A percentile compares a stretch with the other conserved stretches of the same genome.
These are phyloP conservation scores for Myriosclerotinia scirpicola DNA, from an alignment of 2,329 filamentous ascomycete species.

Conservation along the genomic window DNA sequence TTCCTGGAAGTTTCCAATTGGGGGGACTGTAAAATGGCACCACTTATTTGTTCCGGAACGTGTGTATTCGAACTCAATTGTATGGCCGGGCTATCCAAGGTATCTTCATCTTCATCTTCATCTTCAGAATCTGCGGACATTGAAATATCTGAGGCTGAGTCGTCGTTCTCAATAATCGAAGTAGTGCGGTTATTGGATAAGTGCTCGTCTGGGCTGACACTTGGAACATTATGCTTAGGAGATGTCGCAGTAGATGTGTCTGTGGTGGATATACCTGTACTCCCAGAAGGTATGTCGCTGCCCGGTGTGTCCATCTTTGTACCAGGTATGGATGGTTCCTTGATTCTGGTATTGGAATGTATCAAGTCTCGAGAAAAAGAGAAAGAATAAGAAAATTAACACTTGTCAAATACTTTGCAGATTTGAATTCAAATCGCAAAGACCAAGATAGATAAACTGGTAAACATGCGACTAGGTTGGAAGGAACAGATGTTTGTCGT, in stretches of 20 bases:
- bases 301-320: constrained; percentile 34
- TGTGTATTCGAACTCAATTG: constrained; percentile 22
- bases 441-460: constrained; percentile 29
- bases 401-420: constrained; percentile 33
- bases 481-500: constrained; percentile 16
- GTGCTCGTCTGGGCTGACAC: constrained; percentile 22
- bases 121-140: constrained; percentile 43
- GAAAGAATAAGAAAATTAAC: constrained; percentile 34
- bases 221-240: constrained; percentile 25
- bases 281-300: constrained; percentile 34
- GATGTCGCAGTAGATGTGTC: constrained; percentile 29
- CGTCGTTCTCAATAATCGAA: constrained; percentile 31
- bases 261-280: constrained; percentile 37
- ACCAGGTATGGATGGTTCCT: constrained; percentile 14
- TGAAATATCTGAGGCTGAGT: constrained; percentile 42
- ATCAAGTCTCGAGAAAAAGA: constrained; percentile 26
- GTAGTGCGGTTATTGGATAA: constrained; percentile 25
- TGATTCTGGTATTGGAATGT: constrained; percentile 18
- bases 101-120: constrained; percentile 37
- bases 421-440: constrained; percentile 34
- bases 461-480: constrained; percentile 22
- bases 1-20: constrained; percentile 32
- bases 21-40: constrained; percentile 1
- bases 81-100: constrained; percentile 15
- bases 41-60: constrained; percentile 17